A percentile compares a stretch with the other conserved stretches of the same genome.
Conservation (phyloP, 371 early-diverging fungal genomes). For the Syncephalastrum racemosum region DNA sequence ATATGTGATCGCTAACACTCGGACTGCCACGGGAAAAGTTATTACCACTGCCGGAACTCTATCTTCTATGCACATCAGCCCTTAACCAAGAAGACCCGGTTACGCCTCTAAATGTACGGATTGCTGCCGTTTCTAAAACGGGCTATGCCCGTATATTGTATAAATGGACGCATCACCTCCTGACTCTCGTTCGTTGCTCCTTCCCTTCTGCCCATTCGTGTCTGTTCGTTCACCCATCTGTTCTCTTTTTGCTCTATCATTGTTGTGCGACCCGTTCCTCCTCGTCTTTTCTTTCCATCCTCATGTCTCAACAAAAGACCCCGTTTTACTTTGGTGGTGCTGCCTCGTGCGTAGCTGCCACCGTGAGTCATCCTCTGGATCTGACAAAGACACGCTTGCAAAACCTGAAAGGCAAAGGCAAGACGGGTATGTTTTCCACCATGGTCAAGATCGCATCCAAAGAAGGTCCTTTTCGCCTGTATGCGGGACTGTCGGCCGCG, state of each 20-base stretch:
- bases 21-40: no score
- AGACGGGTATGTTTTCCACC: slow-evolving; percentile 38
- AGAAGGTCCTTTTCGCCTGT: slow-evolving; percentile 49
- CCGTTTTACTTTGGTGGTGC: slow-evolving; percentile 60
- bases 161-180: no score
- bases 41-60: no score
- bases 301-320: slow-evolving; percentile 14
- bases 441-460: slow-evolving; percentile 29
- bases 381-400: slow-evolving; percentile 72
- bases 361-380: slow-evolving; percentile 71
- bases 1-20: no score
- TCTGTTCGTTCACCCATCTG: no score
- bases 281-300: not conserved
- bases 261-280: not conserved
- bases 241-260: not conserved
- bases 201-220: no score
- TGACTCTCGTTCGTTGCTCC: no score
- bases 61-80: no score
- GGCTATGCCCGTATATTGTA: no score
- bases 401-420: slow-evolving; percentile 38
- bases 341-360: slow-evolving; percentile 60
- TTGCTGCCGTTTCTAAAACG: no score
- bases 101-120: no score
- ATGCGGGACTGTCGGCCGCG: slow-evolving; percentile 63
- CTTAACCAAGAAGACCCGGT: no score